Percentiles rank a stretch among this genome's conserved stretches.
Evolutionary conservation across 2,329 filamentous ascomycete genomes (phyloP).

Genomic region (Lecanicillium sp.): DNA sequence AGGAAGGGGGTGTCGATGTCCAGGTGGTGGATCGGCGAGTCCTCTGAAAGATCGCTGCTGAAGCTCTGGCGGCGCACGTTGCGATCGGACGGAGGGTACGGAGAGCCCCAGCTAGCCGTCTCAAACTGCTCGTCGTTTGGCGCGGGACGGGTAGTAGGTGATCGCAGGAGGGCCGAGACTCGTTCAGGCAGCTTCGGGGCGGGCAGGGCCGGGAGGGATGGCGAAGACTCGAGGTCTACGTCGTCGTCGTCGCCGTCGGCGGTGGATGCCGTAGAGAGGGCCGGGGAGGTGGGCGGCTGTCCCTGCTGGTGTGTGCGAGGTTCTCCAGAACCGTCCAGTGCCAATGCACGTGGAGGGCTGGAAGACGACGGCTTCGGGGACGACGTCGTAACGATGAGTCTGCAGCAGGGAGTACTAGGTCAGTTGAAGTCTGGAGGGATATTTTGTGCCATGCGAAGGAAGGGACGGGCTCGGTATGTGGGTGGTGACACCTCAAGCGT

Average conservation of each 20-base stretch:
- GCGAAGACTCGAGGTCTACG: constrained; percentile 50
- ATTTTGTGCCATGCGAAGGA: too few relatives aligned
- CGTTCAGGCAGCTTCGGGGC: constrained; percentile 53
- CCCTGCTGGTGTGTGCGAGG: constrained; percentile 30
- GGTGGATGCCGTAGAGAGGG: constrained; percentile 57
- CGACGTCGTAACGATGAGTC: constrained; percentile 46
- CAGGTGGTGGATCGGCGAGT: constrained; percentile 55
- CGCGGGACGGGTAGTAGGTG: constrained; percentile 41
- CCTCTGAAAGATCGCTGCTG: constrained; percentile 55
- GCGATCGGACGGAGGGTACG: constrained; percentile 64
- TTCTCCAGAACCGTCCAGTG: constrained; percentile 50
- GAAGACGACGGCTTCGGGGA: constrained; percentile 41
- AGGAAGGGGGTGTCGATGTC: constrained; percentile 58
- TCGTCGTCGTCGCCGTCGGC: constrained; percentile 46
- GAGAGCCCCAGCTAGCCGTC: constrained; percentile 87
- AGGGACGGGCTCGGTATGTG: too few relatives aligned
- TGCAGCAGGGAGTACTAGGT: neutral
- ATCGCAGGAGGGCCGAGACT: constrained; percentile 48
- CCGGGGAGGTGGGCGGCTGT: constrained; percentile 46
- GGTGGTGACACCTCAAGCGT: neutral
- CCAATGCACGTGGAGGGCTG: constrained; percentile 53
- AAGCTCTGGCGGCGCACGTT: constrained; percentile 46
- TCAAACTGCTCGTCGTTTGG: constrained; percentile 40
- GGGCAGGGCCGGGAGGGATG: constrained; percentile 52
- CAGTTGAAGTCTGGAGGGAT: constrained; percentile 5